These are phyloP conservation scores for Straminergon stramineum DNA, from an alignment of 225 moss, liverwort and hornwort species.

Conservation along the genomic window DNA sequence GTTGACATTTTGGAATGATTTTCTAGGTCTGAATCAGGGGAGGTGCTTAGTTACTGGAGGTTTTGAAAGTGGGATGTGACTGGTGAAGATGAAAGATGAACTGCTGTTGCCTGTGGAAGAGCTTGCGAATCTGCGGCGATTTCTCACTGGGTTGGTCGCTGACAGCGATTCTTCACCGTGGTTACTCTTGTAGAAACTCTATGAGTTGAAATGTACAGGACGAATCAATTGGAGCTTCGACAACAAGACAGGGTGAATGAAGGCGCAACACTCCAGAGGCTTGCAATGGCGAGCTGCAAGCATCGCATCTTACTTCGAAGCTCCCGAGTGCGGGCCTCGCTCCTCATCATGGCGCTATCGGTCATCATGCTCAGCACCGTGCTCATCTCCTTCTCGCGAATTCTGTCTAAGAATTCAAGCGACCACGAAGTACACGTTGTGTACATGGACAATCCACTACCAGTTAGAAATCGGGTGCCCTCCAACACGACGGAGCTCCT, in stretches of 20 bases:
- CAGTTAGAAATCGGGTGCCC: neutral
- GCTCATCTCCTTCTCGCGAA: neutral
- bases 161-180: neutral
- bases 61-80: neutral
- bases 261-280: neutral
- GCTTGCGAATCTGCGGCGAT: neutral
- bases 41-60: neutral
- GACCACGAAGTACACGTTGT: neutral
- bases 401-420: neutral
- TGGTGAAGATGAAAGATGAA: neutral
- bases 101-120: neutral
- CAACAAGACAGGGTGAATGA: neutral
- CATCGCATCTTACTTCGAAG: neutral
- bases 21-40: neutral
- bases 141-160: neutral
- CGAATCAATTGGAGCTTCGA: neutral
- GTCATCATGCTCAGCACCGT: neutral
- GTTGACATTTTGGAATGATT: neutral
- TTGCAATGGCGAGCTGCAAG: slow-evolving; percentile 5
- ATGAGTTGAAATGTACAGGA: neutral
- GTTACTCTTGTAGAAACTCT: neutral
- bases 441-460: slow-evolving; percentile 2
- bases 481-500: slow-evolving; percentile 17
- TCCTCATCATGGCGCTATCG: neutral
- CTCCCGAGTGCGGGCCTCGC: neutral